Evolutionary conservation across 352 stramenopile species (phyloP).

Genomic region (Globisporangium alternatum): DNA sequence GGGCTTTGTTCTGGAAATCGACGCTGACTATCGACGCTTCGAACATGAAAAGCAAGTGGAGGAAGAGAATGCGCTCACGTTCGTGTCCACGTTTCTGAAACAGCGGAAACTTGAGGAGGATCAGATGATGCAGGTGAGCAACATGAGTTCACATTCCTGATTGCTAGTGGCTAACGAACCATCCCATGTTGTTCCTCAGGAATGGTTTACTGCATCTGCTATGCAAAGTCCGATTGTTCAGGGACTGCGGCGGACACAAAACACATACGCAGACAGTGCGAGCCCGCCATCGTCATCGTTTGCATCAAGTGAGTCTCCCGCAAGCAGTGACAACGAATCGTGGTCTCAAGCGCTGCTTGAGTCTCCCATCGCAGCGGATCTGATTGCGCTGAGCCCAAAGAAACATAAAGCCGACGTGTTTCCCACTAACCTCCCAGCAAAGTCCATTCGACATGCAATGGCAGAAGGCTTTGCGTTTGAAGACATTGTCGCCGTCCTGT

Average conservation of each 20-base stretch:
- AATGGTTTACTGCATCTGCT: conserved; percentile 55
- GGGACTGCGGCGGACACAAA: conserved; percentile 27
- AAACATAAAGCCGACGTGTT: conserved; percentile 49
- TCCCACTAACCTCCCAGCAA: conserved; percentile 41
- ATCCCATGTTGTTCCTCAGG: conserved; percentile 11
- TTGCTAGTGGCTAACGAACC: not conserved
- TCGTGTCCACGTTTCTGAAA: conserved; percentile 42
- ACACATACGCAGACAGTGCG: conserved; percentile 20
- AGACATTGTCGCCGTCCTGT: conserved; percentile 61
- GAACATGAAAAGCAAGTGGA: conserved; percentile 41
- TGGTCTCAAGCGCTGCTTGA: conserved; percentile 34
- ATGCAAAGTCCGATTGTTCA: conserved; percentile 48
- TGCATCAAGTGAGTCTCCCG: not conserved
- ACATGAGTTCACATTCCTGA: not conserved
- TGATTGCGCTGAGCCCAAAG: conserved; percentile 44
- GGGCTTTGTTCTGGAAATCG: conserved; percentile 54
- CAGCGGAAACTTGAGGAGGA: conserved; percentile 49
- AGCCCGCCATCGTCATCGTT: not conserved
- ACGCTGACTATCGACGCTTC: conserved; percentile 57
- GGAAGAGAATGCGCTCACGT: conserved; percentile 43
- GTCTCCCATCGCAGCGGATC: conserved; percentile 39
- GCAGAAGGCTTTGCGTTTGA: conserved; percentile 46
- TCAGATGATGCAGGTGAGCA: conserved; percentile 51
- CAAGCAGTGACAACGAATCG: conserved; percentile 14
- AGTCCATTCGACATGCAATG: conserved; percentile 47